Percentiles rank a stretch among this genome's conserved stretches.
These are phyloP conservation scores for Haematococcus sp. DNA, from an alignment of 139 green algal species.

Conservation along the genomic window DNA sequence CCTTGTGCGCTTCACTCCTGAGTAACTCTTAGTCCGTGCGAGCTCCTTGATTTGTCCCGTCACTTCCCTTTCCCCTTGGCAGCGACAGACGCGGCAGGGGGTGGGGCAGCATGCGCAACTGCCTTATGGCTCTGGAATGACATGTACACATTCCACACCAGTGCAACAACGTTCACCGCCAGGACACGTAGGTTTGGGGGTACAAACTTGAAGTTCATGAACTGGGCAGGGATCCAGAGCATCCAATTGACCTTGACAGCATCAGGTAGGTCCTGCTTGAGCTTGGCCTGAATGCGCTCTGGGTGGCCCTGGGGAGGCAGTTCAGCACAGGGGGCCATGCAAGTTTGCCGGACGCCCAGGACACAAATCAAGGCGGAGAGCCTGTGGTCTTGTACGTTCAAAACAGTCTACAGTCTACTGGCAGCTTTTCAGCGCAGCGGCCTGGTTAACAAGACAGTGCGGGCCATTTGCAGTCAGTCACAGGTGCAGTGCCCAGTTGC, in stretches of 20 bases:
- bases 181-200: constrained; percentile 66
- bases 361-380: too few species aligned
- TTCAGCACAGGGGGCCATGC: not conserved
- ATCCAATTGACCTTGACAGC: constrained; percentile 85
- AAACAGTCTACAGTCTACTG: too few species aligned
- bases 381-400: too few species aligned
- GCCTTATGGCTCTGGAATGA: constrained; percentile 11
- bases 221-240: constrained; percentile 89
- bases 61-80: not conserved
- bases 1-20: too few species aligned
- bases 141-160: constrained; percentile 58
- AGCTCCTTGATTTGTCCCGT: not conserved
- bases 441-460: too few species aligned
- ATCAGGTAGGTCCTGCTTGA: constrained; percentile 66
- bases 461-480: too few species aligned
- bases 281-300: constrained; percentile 55
- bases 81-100: not conserved
- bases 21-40: not conserved
- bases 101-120: not conserved
- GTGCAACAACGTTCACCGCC: constrained; percentile 69
- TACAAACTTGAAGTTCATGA: constrained; percentile 87
- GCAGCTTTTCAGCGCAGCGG: too few species aligned
- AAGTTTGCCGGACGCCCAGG: too few species aligned
- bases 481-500: too few species aligned
- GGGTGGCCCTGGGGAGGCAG: too few species aligned